phyloP scores from a whole-genome alignment of 371 early-diverging fungal species.

The Batkoa obscura region DNA sequence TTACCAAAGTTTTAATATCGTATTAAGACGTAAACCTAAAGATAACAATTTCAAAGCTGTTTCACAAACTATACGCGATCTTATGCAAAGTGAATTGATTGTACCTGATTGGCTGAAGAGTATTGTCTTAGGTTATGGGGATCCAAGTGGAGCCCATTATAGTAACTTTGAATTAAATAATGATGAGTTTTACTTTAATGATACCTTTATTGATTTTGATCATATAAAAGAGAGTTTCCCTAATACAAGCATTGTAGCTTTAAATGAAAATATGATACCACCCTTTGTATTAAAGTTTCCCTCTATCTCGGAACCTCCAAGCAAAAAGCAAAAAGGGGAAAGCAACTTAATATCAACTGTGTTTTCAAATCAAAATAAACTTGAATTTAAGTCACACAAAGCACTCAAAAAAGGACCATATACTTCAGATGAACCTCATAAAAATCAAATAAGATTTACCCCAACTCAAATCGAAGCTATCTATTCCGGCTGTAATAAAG shows the following conservation, averaged over 20 bases:
- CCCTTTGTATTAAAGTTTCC: conserved; percentile 1
- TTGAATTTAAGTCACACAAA: conserved; percentile 35
- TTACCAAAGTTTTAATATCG: conserved; percentile 66
- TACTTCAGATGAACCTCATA: conserved; percentile 32
- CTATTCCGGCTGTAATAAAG: conserved; percentile 56
- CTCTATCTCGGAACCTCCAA: background rate
- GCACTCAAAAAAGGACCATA: conserved; percentile 54
- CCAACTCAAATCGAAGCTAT: conserved; percentile 76
- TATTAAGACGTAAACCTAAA: conserved; percentile 64
- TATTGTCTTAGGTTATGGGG: conserved; percentile 84
- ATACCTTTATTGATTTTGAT: conserved; percentile 67
- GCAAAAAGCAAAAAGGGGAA: background rate
- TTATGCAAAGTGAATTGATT: conserved; percentile 48
- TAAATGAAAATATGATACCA: background rate
- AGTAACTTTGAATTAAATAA: conserved; percentile 26
- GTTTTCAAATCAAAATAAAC: conserved; percentile 13
- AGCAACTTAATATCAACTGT: conserved; percentile 11
- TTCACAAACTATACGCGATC: conserved; percentile 67
- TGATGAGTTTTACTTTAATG: conserved; percentile 42
- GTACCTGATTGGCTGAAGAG: conserved; percentile 84
- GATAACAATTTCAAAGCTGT: conserved; percentile 85
- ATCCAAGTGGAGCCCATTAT: conserved; percentile 57
- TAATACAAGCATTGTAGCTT: conserved; percentile 12
- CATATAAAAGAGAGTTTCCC: conserved; percentile 58
- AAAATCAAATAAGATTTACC: conserved; percentile 67